phyloP scores from a whole-genome alignment of 1,139 yeast species.

The Yamadazyma dendronema region DNA sequence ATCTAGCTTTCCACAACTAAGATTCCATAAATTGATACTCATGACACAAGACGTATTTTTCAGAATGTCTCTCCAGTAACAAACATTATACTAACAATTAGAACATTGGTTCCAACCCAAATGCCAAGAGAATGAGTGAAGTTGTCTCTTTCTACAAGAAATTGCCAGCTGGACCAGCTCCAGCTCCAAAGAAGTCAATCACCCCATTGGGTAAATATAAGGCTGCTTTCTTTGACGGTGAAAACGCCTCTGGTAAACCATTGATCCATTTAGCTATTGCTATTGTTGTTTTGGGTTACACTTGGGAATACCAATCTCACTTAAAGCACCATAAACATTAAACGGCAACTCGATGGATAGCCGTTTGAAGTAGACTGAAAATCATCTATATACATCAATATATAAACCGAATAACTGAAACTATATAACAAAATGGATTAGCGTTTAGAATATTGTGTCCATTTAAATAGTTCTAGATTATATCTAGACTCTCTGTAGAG shows the following conservation, averaged over 20 bases:
- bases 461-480: background rate
- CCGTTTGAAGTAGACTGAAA: too few species aligned
- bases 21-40: too few species aligned
- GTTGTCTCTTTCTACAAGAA: slow-evolving; percentile 95
- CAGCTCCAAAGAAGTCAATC: slow-evolving; percentile 64
- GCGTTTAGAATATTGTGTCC: too few species aligned
- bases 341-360: too few species aligned
- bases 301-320: slow-evolving; percentile 92
- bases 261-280: slow-evolving; percentile 73
- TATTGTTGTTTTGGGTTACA: slow-evolving; percentile 78
- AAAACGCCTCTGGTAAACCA: slow-evolving; percentile 79
- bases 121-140: slow-evolving; percentile 94
- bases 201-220: slow-evolving; percentile 75
- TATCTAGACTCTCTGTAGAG: too few species aligned
- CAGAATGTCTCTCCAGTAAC: background rate
- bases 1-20: too few species aligned
- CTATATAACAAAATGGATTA: too few species aligned
- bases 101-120: slow-evolving; percentile 93
- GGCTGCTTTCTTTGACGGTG: slow-evolving; percentile 77
- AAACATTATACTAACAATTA: slow-evolving; percentile 46
- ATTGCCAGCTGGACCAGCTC: slow-evolving; percentile 91
- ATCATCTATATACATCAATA: too few species aligned
- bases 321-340: slow-evolving; percentile 46
- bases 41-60: too few species aligned
- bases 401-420: too few species aligned